phyloP scores from a whole-genome alignment of 306 rosid species.

The Sicyos baderoa region DNA sequence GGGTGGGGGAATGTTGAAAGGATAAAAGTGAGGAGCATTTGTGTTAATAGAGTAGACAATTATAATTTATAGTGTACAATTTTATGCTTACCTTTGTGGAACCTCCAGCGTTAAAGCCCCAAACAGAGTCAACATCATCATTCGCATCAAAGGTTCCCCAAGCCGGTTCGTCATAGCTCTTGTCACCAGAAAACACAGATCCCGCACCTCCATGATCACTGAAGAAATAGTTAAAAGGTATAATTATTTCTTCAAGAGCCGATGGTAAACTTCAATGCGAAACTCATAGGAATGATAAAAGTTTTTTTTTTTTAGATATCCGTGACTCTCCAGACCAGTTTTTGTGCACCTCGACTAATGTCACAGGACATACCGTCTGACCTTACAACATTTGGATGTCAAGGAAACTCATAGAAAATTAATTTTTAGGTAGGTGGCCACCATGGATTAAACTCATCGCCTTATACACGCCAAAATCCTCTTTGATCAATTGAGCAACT shows the following conservation, averaged over 20 bases:
- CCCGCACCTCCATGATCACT: conserved; percentile 59
- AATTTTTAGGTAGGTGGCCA: too few species aligned
- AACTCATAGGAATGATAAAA: not conserved
- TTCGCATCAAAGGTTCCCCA: conserved; percentile 88
- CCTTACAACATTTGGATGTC: too few species aligned
- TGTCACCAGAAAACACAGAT: conserved; percentile 63
- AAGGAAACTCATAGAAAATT: too few species aligned
- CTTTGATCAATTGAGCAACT: too few species aligned
- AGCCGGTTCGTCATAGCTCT: conserved; percentile 57
- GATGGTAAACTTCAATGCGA: not conserved
- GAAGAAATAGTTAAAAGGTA: conserved; percentile 17
- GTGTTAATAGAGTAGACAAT: not conserved
- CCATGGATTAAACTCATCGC: too few species aligned
- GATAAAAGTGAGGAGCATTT: not conserved
- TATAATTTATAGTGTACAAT: not conserved
- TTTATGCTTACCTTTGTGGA: conserved; percentile 45
- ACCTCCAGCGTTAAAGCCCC: conserved; percentile 67
- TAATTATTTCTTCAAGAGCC: not conserved
- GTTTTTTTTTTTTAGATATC: too few species aligned
- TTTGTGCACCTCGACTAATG: too few species aligned
- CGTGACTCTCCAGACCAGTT: too few species aligned
- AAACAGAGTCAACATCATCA: conserved; percentile 76
- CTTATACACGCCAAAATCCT: conserved; percentile 1
- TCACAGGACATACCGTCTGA: too few species aligned
- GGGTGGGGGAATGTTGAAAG: not conserved